Evolutionary conservation across 495 filamentous ascomycete genomes (phyloP), one percentile per base, ranked within the genome.

Genomic region (Aspergillus nanangensis): DNA sequence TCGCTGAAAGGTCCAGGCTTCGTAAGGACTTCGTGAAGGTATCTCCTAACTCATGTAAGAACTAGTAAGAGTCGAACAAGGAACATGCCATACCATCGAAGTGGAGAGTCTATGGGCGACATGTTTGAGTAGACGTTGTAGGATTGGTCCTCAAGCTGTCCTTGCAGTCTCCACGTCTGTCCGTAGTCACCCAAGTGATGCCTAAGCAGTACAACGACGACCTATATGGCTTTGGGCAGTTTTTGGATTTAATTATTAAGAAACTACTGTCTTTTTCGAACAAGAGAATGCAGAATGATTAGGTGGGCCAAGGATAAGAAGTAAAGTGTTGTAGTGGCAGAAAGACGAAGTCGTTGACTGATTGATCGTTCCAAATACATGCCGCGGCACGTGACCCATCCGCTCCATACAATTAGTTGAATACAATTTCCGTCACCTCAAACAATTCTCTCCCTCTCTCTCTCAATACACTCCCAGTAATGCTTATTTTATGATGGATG

Each of bases 1-100:
- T 90, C 83, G 27, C 83, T 88, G 62, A 83, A 91, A 8, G 93
- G 88, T 3, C 94, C 92, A 9, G 74, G 67, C 11, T 83, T 84
- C 42, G 69, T 81, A 14, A 95, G 74, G 44, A 95, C 80, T 31
- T 76, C 81, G 56, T 96, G 79, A 33, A 97, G 79, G 60, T 93
- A 81, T 67, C 77, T 81, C 91, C 89, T 88, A 46, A 38, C 36
- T 48, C 32, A 48, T 45, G 50, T 57, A 27, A 61, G 54, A n/a
- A 29, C 48, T 1, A 51, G 24, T 43, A 40, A 43, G 25, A 22
- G 31, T 44, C 22, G 9, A 45, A 46, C 46, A 39, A 20, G 25
- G n/a, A 9, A 41, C 7, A 38, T 19, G 20, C 53, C 53, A 37
- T 48, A 61, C 41, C 56, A 60, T 50, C 49, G 53, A 44, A 38